Conservation (phyloP, 1,284 basidiomycete genomes). For the Tilletia setariae region DNA sequence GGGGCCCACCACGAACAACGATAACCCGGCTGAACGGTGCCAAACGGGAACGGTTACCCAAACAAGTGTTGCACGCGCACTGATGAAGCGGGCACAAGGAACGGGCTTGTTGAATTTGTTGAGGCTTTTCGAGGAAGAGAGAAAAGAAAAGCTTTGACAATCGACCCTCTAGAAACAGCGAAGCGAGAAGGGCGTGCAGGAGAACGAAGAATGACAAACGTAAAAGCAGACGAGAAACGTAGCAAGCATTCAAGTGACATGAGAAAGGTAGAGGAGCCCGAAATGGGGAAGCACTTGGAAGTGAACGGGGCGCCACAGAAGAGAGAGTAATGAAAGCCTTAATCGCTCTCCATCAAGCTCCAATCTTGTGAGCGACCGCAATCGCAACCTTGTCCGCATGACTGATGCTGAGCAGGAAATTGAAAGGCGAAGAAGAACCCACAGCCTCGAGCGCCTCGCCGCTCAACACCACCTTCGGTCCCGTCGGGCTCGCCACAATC, state of each 20-base stretch:
- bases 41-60: background rate
- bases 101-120: background rate
- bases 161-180: no score
- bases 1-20: background rate
- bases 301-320: background rate
- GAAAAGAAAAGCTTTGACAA: background rate
- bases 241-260: no score
- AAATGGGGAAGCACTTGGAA: background rate
- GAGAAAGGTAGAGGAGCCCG: background rate
- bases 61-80: background rate
- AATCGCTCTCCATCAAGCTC: background rate
- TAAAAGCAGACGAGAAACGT: background rate
- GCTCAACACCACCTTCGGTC: slow-evolving; percentile 72
- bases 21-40: background rate
- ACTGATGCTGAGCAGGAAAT: slow-evolving; percentile 81
- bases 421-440: slow-evolving; percentile 58
- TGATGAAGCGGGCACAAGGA: background rate
- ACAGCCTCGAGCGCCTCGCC: slow-evolving; percentile 61
- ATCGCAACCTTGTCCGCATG: slow-evolving; percentile 60
- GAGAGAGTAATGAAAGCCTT: background rate
- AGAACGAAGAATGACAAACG: background rate
- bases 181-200: background rate
- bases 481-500: slow-evolving; percentile 67
- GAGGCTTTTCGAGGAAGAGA: background rate
- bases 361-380: slow-evolving; percentile 36